Evolutionary conservation across 306 rosid species (phyloP), one percentile per base, ranked within the genome.

Genomic region (Phaseolus lunatus): DNA sequence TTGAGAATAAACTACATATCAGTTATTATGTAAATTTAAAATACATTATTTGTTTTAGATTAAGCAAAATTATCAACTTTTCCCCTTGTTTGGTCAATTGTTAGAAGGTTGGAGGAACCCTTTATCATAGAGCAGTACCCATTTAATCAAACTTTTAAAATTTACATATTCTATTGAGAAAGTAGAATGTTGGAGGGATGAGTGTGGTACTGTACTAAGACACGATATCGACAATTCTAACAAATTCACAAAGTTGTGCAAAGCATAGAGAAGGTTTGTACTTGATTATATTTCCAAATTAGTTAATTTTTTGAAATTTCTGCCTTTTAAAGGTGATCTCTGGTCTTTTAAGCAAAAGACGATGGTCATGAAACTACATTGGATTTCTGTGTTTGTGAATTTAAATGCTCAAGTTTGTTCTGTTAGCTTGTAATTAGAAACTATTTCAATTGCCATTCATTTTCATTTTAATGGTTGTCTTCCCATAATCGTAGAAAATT

Each of bases 21-120:
- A 18, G 33, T 49, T 66, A 35, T 26, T 54, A 33, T 75, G 78
- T 73, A 49, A 67, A 49, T 22, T 74, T 33, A 47, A 78, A 47
- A 33, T 24, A 22, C 41, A 35, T 47, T 58, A 16, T 11, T 20
- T 58, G 59, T 24, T 44, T 19, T 3, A 8, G 26, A 20, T 33
- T 54, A 57, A 15, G 53, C 19, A 54, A 50, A 64, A 24, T 22
- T 57, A 56, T 14, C 16, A 39, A 73, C 10, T 33, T 9, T 23
- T 14, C 3, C 41, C 68, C 20, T 16, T 26, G 56, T 39, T 43
- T 12, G 4, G 16, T 43, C 5, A 39, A 9, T 3, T 70, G 7
- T 44, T 20, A 6, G 33, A 37, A 49, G 29, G 45, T 37, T 64
- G 47, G 5, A 33, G 24, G 3, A 31, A 31, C 24, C 26, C 14